These are phyloP conservation scores for Carex myosuroides DNA, from an alignment of 176 grass and related monocot species.

Conservation along the genomic window DNA sequence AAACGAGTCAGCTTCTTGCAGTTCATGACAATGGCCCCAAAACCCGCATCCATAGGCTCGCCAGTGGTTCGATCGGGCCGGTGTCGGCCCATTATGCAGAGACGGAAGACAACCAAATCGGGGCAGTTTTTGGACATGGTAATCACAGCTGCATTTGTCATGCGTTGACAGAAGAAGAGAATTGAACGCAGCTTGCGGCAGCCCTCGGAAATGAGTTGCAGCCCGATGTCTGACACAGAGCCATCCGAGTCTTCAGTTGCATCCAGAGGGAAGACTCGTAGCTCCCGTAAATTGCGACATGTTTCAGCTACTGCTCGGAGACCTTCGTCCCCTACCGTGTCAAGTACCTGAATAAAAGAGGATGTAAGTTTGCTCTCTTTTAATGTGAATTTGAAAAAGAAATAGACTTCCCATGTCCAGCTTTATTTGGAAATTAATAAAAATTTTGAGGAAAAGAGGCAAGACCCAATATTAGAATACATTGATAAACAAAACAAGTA, in stretches of 20 bases:
- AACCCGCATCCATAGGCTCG: conserved; percentile 78
- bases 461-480: not conserved
- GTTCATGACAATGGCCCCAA: conserved; percentile 75
- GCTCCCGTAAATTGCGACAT: conserved; percentile 57
- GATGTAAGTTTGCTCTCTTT: not conserved
- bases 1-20: conserved; percentile 81
- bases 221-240: conserved; percentile 57
- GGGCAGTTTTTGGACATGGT: conserved; percentile 64
- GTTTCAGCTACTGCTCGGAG: conserved; percentile 60
- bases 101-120: conserved; percentile 77
- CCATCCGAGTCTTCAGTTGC: conserved; percentile 57
- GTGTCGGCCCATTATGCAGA: conserved; percentile 75
- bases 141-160: conserved; percentile 76
- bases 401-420: not conserved
- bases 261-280: conserved; percentile 71
- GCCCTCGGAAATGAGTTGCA: conserved; percentile 67
- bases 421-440: not conserved
- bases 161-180: conserved; percentile 74
- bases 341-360: conserved; percentile 53
- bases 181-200: conserved; percentile 70
- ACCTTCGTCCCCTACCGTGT: conserved; percentile 75
- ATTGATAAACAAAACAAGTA: not conserved
- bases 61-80: conserved; percentile 51
- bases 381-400: not conserved
- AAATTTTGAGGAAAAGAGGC: not conserved